Base-by-base conservation (phyloP, 2,329 filamentous ascomycete species). In the Cytospora mali region DNA sequence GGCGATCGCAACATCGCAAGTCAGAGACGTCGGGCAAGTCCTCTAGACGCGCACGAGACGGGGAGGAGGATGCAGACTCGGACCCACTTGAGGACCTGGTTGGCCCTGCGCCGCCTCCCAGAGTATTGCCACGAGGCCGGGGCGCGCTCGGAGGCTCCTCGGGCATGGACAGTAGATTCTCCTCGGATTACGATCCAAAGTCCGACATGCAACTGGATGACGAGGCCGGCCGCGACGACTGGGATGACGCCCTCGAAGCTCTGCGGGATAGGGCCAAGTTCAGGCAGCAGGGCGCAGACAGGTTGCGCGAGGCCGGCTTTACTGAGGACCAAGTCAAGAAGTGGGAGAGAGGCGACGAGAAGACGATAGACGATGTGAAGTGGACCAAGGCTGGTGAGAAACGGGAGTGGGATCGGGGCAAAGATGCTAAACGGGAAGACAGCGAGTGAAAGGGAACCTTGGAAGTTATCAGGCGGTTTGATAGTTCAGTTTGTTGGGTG, bases 151-250 rank as follows among this genome's bases (percentile, higher is more conserved):
- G 82, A 5, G 82, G 82, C 1, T 75, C 78, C 6, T 88, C 87
- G 28, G 87, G 84, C 11, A 96, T 97, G 67, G 93, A 97, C 71
- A 80, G 84, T 27, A 91, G 91, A 58, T 98, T 97, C 74, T 88
- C 89, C 1, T 79, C 86, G 1, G 83, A 80, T 55, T 89, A 89
- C 68, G 80, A 86, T 64, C 82, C 84, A 0, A 81, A 75, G 7
- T 72, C 77, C n/a, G 85, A 91, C 68, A 75, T 89, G 4, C 76
- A 81, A 46, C 75, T 79, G 54, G 81, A 82, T 65, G 76, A 77
- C 2, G 78, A 80, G 1, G 78, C 76, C 3, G 75, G 74, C 25
- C 81, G 81, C 29, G 87, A 88, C 65, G 86, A 91, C 64, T 97
- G 92, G 93, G 90, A 91, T 51, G 85, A 91, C 69, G 87, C 90